Percentiles rank a stretch among this genome's conserved stretches.
phyloP scores from a whole-genome alignment of 2,329 filamentous ascomycete genomes.

The Aspergillus ustus region DNA sequence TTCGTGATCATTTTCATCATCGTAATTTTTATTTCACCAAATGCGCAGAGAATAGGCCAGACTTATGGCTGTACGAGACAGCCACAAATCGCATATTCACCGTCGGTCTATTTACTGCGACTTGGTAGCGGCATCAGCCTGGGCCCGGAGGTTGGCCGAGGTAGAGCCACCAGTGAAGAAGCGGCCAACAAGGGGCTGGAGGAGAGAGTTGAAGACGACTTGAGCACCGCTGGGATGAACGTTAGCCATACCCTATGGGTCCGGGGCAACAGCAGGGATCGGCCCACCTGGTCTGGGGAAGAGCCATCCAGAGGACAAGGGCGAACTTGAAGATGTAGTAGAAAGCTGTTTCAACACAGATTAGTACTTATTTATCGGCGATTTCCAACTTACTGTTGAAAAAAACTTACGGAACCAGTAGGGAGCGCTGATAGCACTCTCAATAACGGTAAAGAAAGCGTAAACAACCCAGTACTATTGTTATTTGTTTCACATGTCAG shows the following conservation, averaged over 20 bases:
- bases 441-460: slow-evolving; percentile 68
- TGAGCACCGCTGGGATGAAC: slow-evolving; percentile 75
- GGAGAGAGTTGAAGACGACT: slow-evolving; percentile 93
- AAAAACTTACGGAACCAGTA: slow-evolving; percentile 67
- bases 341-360: slow-evolving; percentile 63
- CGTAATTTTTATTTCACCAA: slow-evolving; percentile 11
- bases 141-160: slow-evolving; percentile 83
- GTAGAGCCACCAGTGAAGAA: slow-evolving; percentile 83
- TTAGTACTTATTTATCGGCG: slow-evolving; percentile 28
- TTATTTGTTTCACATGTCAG: slow-evolving; percentile 28
- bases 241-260: slow-evolving; percentile 10
- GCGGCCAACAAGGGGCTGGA: slow-evolving; percentile 87
- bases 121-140: slow-evolving; percentile 73
- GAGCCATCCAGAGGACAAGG: slow-evolving; percentile 95
- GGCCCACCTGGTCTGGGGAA: slow-evolving; percentile 88
- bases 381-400: not conserved
- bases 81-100: slow-evolving; percentile 13
- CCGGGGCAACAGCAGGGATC: not conserved
- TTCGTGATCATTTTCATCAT: slow-evolving; percentile 10
- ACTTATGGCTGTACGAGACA: slow-evolving; percentile 22
- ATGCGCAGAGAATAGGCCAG: slow-evolving; percentile 26
- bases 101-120: slow-evolving; percentile 55
- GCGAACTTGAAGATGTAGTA: slow-evolving; percentile 99
- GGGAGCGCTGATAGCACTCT: slow-evolving; percentile 68
- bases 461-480: slow-evolving; percentile 70